Evolutionary conservation across 1,139 yeast species (phyloP), one percentile per base, ranked within the genome.

Genomic region (Candida smagusa): DNA sequence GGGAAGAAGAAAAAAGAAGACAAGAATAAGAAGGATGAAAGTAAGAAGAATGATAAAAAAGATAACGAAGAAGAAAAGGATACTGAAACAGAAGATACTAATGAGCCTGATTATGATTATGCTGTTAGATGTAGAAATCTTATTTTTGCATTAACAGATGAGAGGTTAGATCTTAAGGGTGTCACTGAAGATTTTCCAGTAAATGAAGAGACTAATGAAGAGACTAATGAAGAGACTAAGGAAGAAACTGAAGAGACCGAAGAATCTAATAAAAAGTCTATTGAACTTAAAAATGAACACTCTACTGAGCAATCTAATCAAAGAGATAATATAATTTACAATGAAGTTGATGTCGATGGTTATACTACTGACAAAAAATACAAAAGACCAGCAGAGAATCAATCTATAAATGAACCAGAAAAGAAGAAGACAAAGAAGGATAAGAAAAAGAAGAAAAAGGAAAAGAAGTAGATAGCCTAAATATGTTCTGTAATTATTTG

Each of bases 71-170:
- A 40, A 6, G 44, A 30, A 21, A 21, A 33, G 8, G 48, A 31
- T 30, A 35, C 38, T 12, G 38, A 31, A 23, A 47, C 43, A 27
- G 42, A 39, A 6, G 29, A 24, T 9, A 21, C 26, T 16, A 29
- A 33, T 11, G 44, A 31, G 6, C 56, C 56, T 22, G 63, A 55
- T 29, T 51, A 56, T 27, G 70, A 67, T 26, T 71, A 66, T 44
- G 81, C 76, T 1, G 48, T 58, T 9, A 62, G 78, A 48, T 78
- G 81, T 24, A 60, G 64, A 47, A 58, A 53, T 29, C 50, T 75
- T 9, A 48, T 72, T 23, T 41, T 50, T 28, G 54, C 52, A 0
- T 51, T 75, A 53, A 61, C 65, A 1, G 79, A 62, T 1, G 73
- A 69, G 34, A 54, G 44, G 2, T 43, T 72, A 1, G 47, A 37